Percentiles rank a stretch among this genome's conserved stretches.
Evolutionary conservation across 148 eudicot species (phyloP).

Genomic region (Fallopia convolvulus): DNA sequence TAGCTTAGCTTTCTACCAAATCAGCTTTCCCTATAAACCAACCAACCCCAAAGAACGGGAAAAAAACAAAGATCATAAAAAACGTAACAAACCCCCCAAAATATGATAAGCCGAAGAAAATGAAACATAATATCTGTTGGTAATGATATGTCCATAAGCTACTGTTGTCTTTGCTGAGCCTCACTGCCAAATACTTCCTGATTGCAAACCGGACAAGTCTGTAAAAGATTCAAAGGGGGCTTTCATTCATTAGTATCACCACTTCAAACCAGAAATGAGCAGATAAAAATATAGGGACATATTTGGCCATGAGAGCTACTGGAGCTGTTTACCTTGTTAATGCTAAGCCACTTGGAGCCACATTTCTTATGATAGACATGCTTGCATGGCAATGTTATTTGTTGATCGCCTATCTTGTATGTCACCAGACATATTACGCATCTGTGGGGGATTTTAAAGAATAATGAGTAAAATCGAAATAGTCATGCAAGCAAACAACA

Average conservation of each 20-base stretch:
- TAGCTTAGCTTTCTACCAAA: neutral
- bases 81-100: conserved; percentile 17
- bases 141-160: conserved; percentile 17
- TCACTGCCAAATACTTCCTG: conserved; percentile 48
- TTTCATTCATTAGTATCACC: neutral
- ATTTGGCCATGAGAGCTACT: neutral
- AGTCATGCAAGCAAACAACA: neutral
- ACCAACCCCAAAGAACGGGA: neutral
- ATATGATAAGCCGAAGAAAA: conserved; percentile 8
- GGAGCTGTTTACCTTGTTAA: conserved; percentile 48
- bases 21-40: conserved; percentile 9
- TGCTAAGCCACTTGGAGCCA: conserved; percentile 71
- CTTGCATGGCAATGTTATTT: conserved; percentile 62
- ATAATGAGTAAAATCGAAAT: neutral
- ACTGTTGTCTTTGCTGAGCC: conserved; percentile 18
- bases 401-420: conserved; percentile 65
- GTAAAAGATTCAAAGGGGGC: conserved; percentile 10
- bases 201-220: conserved; percentile 73
- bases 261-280: neutral
- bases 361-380: conserved; percentile 65
- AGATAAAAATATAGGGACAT: neutral
- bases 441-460: conserved; percentile 19
- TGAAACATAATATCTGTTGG: conserved; percentile 7
- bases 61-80: conserved; percentile 1
- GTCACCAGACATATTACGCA: conserved; percentile 73